Conservation (phyloP, 75 land plant genomes). For the Pinus albicaulis region DNA sequence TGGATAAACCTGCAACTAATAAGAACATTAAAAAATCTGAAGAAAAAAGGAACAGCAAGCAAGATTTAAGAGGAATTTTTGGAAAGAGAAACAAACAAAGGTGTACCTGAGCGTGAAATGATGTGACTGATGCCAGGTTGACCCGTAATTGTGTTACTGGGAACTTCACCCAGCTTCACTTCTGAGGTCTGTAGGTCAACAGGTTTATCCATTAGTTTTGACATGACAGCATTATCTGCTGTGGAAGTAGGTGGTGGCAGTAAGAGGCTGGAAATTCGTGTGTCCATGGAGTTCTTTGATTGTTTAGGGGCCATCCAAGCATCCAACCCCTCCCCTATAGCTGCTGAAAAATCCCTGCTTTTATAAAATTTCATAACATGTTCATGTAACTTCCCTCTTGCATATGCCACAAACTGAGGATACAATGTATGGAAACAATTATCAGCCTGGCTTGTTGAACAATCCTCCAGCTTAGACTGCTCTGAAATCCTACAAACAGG, state of each 20-base stretch:
- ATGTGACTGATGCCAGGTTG: neutral
- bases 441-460: neutral
- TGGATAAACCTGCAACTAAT: neutral
- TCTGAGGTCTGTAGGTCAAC: constrained; percentile 1
- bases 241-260: neutral
- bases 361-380: constrained; percentile 88
- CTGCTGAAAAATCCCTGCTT: constrained; percentile 16
- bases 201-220: neutral
- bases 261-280: constrained; percentile 3
- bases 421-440: constrained; percentile 30
- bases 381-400: constrained; percentile 88
- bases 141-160: neutral
- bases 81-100: neutral
- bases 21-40: neutral
- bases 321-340: constrained; percentile 64
- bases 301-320: constrained; percentile 76
- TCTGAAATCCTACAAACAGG: constrained; percentile 6
- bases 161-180: neutral
- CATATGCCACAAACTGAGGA: constrained; percentile 85
- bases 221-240: neutral
- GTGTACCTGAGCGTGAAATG: neutral
- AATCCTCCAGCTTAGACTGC: constrained; percentile 5
- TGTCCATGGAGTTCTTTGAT: constrained; percentile 53
- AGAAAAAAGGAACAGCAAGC: neutral
- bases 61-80: neutral